Base-by-base conservation (phyloP, 345 rosid species). In the Eucalyptus fibrosa region DNA sequence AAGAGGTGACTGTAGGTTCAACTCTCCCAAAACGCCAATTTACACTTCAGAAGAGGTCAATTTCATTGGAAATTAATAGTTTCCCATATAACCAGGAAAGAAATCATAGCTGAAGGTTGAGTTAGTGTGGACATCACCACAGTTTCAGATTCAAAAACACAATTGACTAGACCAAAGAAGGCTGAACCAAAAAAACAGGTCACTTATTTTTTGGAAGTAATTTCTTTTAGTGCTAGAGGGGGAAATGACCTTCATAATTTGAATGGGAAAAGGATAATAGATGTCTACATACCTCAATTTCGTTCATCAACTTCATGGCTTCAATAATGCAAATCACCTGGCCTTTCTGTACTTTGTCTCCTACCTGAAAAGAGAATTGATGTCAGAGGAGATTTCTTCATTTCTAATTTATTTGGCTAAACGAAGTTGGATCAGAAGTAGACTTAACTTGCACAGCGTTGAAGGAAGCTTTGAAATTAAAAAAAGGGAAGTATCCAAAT, bases 261-360 rank as follows among this genome's bases (percentile, higher is more conserved):
- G 5, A 86, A 42, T 86, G 53, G 50, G 30, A 42, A 88, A 50
- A 53, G 53, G 86, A 89, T 87, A 87, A 83, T 83, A 88, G 13
- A 56, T 13, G 37, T 72, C 82, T 51, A 80, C 91, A 28, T 91
- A 98, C 99, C 93, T 98, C 99, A n/a, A 98, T 97, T 91, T 98
- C 99, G 86, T 98, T 98, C 99, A 98, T 97, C 88, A 98, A 92
- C 91, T 98, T 98, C 99, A 98, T 98, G 87, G 99, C 99, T 92
- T 98, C 99, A 45, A 96, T 94, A 92, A 98, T 97, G 94, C 99
- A 97, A 88, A 98, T 47, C 53, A 96, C 96, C 91, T 98, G 99
- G 86, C 99, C 99, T 92, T 97, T 98, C 95, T 96, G 97, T 91
- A 98, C 99, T 89, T 95, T 96, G 88, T 98, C 99, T 92, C 99